phyloP scores from a whole-genome alignment of 371 early-diverging fungal species.

The Mortierella sp. region DNA sequence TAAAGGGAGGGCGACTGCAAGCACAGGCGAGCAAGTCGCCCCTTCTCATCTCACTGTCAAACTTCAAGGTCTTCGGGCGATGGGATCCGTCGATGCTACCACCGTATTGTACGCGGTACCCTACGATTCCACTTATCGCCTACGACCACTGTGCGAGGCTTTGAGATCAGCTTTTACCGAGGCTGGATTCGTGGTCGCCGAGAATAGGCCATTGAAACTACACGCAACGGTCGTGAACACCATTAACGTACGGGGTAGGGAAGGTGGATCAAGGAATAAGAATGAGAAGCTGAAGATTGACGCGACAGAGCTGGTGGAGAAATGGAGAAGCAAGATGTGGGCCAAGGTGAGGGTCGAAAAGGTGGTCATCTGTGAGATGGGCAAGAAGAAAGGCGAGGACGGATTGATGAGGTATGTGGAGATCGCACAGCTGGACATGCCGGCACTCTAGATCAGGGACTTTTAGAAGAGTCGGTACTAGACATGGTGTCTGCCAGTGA shows the following conservation, averaged over 20 bases:
- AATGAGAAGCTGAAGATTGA: conserved; percentile 2
- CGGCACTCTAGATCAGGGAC: no score
- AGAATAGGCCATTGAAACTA: conserved; percentile 6
- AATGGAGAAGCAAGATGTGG: conserved; percentile 14
- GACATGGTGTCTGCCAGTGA: no score
- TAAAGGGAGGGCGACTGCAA: neutral
- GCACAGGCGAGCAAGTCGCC: neutral
- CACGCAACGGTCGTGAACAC: conserved; percentile 15
- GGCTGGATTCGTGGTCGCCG: conserved; percentile 8
- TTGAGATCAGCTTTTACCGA: neutral
- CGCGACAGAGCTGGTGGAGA: conserved; percentile 9
- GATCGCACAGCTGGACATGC: conserved; percentile 11
- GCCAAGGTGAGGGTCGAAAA: conserved; percentile 10
- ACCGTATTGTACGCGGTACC: conserved; percentile 10
- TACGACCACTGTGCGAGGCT: conserved; percentile 9
- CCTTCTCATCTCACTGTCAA: neutral
- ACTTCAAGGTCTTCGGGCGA: conserved; percentile 10
- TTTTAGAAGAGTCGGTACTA: no score
- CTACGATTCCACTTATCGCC: neutral
- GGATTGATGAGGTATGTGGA: conserved; percentile 10
- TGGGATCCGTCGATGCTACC: conserved; percentile 3
- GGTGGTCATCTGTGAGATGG: conserved; percentile 19
- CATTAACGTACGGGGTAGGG: neutral
- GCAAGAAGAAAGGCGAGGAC: conserved; percentile 4
- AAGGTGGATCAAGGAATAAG: neutral